Evolutionary conservation across 1,139 yeast species (phyloP), one percentile per base, ranked within the genome.

Genomic region (Magnusiomyces paraingens): DNA sequence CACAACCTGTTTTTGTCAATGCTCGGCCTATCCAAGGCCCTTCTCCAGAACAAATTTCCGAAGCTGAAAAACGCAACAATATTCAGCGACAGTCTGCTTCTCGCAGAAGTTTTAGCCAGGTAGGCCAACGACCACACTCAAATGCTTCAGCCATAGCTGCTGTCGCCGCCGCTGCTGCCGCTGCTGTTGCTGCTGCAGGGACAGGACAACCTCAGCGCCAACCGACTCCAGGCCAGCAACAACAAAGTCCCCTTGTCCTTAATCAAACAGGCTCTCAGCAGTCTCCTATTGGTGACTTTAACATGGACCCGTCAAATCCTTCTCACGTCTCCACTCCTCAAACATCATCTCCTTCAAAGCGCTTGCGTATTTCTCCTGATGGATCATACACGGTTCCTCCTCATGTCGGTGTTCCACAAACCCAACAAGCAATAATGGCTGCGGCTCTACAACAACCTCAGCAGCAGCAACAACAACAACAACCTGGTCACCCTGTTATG

Each of bases 301-400:
- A 8, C 32, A 26, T 26, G 17, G 40, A 36, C 40, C 12, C 40
- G 40, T 5, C 17, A n/a, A 36, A 36, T 20, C 59, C 55, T 14
- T 57, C 64, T 15, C 66, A 63, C 47, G 61, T 67, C 1, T 67
- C 68, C 22, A 61, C 66, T 15, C 65, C 65, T 21, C 65, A 63
- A 44, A 58, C 56, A 6, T 56, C 56, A 6, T 69, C 72, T 11
- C 73, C 73, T 1, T 62, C 71, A 14, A 70, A 70, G 53, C 64
- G 73, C 5, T 72, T 66, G 54, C 62, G 73, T 10, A 58, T 70
- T 15, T 68, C 73, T 14, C 73, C 73, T 1, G 73, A 70, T 39
- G 70, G 71, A 10, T 58, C 65, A 8, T 66, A 64, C 53, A 36
- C 49, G 21, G 49, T 55, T 15, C 42, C 58, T n/a, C 57, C 55